These are phyloP conservation scores for Centella asiatica DNA, from an alignment of 129 eudicot species.

Conservation along the genomic window DNA sequence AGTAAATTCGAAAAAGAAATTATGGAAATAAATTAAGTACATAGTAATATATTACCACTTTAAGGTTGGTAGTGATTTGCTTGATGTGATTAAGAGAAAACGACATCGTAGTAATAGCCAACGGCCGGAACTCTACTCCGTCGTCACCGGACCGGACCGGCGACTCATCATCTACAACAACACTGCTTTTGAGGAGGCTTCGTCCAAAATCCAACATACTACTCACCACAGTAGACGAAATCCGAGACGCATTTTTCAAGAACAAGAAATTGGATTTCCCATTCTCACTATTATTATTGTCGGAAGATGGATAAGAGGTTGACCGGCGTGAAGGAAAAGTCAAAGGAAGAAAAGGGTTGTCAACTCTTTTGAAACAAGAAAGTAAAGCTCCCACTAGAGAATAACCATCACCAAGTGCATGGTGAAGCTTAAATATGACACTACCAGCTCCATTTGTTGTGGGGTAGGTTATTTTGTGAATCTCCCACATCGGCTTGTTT, in stretches of 20 bases:
- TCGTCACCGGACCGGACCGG: neutral
- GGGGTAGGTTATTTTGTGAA: neutral
- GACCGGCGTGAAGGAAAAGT: neutral
- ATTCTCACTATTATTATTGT: neutral
- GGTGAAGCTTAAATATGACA: constrained; percentile 1
- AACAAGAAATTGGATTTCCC: neutral
- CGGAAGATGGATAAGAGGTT: neutral
- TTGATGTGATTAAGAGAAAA: neutral
- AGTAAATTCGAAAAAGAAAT: too few relatives aligned
- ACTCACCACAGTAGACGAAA: neutral
- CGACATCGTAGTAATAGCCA: neutral
- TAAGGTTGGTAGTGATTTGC: neutral
- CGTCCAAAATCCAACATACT: constrained; percentile 6
- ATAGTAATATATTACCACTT: neutral
- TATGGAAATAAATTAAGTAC: neutral
- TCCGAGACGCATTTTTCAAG: neutral
- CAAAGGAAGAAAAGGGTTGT: constrained; percentile 4
- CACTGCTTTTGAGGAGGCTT: neutral
- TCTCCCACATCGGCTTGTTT: constrained; percentile 2
- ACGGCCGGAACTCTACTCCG: neutral
- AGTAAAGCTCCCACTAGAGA: constrained; percentile 10
- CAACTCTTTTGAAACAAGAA: constrained; percentile 2
- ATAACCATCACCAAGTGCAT: constrained; percentile 8
- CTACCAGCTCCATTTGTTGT: constrained; percentile 3
- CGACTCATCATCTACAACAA: neutral